Evolutionary conservation across 208 protist species (phyloP).

Genomic region (Histomonas meleagridis): DNA sequence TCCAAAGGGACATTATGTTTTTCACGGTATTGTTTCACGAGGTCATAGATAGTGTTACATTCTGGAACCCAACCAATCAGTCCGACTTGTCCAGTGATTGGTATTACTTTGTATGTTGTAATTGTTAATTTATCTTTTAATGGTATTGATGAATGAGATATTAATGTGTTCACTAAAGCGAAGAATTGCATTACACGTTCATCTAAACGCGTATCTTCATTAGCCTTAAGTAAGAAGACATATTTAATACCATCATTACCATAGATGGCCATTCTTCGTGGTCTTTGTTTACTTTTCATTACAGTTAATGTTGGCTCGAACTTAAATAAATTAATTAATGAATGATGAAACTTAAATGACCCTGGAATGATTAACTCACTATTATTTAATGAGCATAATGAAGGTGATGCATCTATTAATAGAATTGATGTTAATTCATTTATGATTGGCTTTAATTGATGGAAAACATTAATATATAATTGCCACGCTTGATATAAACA

Average conservation of each 20-base stretch:
- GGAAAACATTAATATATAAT: neutral
- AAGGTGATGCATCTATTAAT: neutral
- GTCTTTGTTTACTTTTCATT: neutral
- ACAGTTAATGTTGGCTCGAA: neutral
- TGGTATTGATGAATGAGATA: neutral
- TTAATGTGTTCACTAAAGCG: neutral
- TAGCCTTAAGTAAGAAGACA: slow-evolving; percentile 18
- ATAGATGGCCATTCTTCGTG: neutral
- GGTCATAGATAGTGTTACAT: neutral
- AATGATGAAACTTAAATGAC: neutral
- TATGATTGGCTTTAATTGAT: neutral
- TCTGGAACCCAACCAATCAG: slow-evolving; percentile 14
- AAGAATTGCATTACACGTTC: slow-evolving; percentile 22
- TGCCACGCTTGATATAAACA: neutral
- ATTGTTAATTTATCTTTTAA: neutral
- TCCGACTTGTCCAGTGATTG: neutral
- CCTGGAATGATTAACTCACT: neutral
- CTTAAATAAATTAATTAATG: neutral
- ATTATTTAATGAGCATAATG: neutral
- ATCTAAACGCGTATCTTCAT: slow-evolving; percentile 16
- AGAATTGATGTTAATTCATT: neutral
- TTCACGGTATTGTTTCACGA: neutral
- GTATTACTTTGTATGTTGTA: neutral
- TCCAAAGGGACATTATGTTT: neutral
- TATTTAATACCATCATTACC: neutral